Percentiles rank a stretch among this genome's conserved stretches.
phyloP scores from a whole-genome alignment of 225 moss, liverwort and hornwort genomes.

The Pleurozium schreberi region DNA sequence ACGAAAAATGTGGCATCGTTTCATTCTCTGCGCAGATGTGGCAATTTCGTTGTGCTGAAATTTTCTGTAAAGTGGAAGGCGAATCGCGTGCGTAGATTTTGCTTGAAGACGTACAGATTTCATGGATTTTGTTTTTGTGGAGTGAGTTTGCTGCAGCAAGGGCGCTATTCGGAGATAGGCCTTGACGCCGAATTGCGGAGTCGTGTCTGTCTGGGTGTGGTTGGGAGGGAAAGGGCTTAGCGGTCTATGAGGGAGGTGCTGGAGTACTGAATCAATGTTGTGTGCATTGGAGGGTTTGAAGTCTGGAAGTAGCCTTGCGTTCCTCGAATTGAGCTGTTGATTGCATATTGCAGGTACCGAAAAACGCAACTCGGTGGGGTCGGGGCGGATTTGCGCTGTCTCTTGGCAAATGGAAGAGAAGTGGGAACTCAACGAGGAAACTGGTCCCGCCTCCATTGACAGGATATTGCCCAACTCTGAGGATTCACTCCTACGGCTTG shows the following conservation, averaged over 20 bases:
- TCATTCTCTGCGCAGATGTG: background rate
- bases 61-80: background rate
- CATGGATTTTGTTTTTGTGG: background rate
- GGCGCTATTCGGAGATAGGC: background rate
- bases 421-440: background rate
- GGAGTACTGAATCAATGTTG: background rate
- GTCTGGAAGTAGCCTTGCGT: background rate
- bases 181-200: background rate
- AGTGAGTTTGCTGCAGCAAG: background rate
- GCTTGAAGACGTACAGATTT: background rate
- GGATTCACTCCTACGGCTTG: background rate
- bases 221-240: background rate
- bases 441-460: background rate
- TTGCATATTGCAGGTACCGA: background rate
- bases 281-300: background rate
- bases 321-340: background rate
- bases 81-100: background rate
- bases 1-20: background rate
- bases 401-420: constrained; percentile 15
- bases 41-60: background rate
- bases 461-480: background rate
- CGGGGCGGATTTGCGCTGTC: background rate
- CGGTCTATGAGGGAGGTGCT: background rate
- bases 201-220: background rate
- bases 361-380: background rate